Evolutionary conservation across 495 filamentous ascomycete genomes (phyloP).

Genomic region (Podospora anserina): DNA sequence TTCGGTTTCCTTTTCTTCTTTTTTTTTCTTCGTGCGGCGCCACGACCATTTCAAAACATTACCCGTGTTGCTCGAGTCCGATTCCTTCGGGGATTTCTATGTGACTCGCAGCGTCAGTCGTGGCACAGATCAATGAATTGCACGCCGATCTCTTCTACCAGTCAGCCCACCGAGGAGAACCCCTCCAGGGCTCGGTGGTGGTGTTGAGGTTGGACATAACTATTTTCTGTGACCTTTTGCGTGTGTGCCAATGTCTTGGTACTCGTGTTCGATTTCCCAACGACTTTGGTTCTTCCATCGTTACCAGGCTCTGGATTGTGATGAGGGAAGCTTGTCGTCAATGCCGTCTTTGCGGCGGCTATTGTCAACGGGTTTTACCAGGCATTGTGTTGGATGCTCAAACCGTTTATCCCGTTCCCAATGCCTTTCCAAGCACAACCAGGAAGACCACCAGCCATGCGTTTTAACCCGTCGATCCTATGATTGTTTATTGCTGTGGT

Average conservation of each 20-base stretch:
- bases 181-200: conserved; percentile 42
- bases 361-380: conserved; percentile 19
- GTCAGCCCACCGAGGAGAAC: conserved; percentile 42
- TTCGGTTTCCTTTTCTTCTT: conserved; percentile 29
- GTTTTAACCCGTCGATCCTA: conserved; percentile 23
- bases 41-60: conserved; percentile 39
- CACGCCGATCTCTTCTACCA: conserved; percentile 38
- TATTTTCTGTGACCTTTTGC: conserved; percentile 9
- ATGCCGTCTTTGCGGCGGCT: conserved; percentile 15
- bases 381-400: conserved; percentile 15
- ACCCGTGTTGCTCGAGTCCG: conserved; percentile 49
- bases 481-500: conserved; percentile 18
- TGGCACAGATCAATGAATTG: conserved; percentile 49
- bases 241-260: not conserved
- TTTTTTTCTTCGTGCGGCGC: conserved; percentile 37
- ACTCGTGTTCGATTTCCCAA: conserved; percentile 9
- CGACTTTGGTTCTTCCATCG: not conserved
- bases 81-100: conserved; percentile 30
- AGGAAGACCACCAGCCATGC: conserved; percentile 15
- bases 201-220: conserved; percentile 43
- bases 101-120: conserved; percentile 45
- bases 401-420: conserved; percentile 17
- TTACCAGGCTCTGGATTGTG: conserved; percentile 7
- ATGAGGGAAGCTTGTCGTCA: conserved; percentile 4
- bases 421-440: conserved; percentile 12